phyloP scores from a whole-genome alignment of 164 flowering plant species.

The Nymphaea colorata region DNA sequence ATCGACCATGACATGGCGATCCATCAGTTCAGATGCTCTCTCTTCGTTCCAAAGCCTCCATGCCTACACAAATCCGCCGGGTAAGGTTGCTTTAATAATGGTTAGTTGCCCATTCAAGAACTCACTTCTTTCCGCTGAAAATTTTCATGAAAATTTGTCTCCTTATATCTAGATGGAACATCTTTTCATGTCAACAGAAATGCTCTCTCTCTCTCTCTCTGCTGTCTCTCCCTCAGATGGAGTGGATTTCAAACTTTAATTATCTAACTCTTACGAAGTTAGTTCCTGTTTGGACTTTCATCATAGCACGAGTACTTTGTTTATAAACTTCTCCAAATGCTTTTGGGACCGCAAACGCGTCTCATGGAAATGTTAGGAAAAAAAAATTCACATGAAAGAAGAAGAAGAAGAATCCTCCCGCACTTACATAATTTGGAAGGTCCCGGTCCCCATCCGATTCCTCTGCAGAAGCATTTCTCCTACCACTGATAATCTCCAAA shows the following conservation, averaged over 20 bases:
- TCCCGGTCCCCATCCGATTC: background rate
- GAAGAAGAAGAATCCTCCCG: background rate
- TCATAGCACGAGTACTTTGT: no score
- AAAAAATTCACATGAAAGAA: background rate
- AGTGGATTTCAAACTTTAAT: no score
- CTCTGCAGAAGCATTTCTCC: no score
- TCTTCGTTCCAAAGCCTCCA: conserved; percentile 16
- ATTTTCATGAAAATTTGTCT: background rate
- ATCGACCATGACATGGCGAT: conserved; percentile 1
- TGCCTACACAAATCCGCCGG: conserved; percentile 6
- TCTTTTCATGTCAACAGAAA: no score
- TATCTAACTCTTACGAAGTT: no score
- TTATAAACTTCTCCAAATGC: no score
- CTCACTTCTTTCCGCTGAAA: background rate
- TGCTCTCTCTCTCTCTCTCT: no score
- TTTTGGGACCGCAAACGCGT: background rate
- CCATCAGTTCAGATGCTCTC: conserved; percentile 7
- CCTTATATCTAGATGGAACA: no score
- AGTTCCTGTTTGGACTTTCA: no score
- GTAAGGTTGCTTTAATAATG: background rate
- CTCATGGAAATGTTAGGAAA: background rate
- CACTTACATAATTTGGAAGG: background rate
- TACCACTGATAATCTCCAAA: conserved; percentile 30
- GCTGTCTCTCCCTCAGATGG: no score
- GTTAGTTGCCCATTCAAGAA: background rate